Base-by-base conservation (phyloP, 1,284 basidiomycete species). In the Xanthoconium separans region DNA sequence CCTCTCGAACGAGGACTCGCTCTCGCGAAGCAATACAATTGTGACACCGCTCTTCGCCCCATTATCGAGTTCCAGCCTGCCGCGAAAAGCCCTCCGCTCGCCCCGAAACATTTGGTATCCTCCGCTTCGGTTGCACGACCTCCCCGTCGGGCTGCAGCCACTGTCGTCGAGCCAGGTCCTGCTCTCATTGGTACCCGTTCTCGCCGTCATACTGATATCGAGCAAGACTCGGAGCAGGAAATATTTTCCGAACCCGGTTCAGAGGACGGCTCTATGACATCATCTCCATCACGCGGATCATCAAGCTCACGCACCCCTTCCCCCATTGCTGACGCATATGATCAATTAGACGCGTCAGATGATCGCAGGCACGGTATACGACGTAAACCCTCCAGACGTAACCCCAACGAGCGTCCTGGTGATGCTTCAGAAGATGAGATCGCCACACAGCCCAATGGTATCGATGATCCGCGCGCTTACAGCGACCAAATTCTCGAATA, bases 401-500 rank as follows among this genome's bases (percentile, higher is more conserved):
- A 73, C 44, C 61, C 62, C 15, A 73, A 74, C 55, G 73, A 76
- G 20, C 72, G 70, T 15, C 68, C 70, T 40, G 74, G 73, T 24
- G 74, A 76, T 29, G 58, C 61, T 16, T 73, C 70, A 39, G 83
- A 79, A 45, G 75, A 73, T 10, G 81, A 81, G 52, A 64, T 63
- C 39, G 11, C 37, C 33, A 56, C 63, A 31, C 70, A 69, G 39
- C 53, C 71, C 36, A 80, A 79, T 54, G 77, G 75, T 27, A 59
- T 60, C 7, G 68, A 68, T 43, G 81, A 83, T 59, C 73, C 78
- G 22, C 77, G 82, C 49, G 76, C 78, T 24, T 99, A 99, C 68
- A 94, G 90, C 43, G 95, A 98, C 71, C 91, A 95, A 69, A 95
- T 99, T 58, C 80, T 99, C 62, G 96, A 99, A 76, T 99, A 98